A percentile compares a stretch with the other conserved stretches of the same genome.
Evolutionary conservation across 495 filamentous ascomycete genomes (phyloP).

Genomic region (Clohesyomyces aquaticus): DNA sequence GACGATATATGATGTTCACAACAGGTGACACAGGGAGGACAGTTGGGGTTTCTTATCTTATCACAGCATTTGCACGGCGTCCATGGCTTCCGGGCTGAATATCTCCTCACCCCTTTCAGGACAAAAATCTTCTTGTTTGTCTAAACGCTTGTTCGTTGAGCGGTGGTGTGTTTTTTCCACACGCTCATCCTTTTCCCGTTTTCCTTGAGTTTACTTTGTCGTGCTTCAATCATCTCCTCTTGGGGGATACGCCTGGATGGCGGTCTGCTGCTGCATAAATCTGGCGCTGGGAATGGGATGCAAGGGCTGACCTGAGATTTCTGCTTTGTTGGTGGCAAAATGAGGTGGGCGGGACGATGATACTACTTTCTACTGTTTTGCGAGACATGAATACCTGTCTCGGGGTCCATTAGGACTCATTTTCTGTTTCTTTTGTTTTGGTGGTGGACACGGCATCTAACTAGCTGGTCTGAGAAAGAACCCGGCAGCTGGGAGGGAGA

Average conservation of each 20-base stretch:
- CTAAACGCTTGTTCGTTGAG: not conserved
- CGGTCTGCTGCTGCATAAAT: not conserved
- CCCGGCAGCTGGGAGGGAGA: too few relatives aligned
- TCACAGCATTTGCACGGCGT: slow-evolving; percentile 31
- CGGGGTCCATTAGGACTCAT: not conserved
- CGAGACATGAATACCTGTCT: not conserved
- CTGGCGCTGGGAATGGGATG: slow-evolving; percentile 11
- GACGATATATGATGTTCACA: slow-evolving; percentile 43
- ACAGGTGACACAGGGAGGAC: not conserved
- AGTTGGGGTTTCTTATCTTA: slow-evolving; percentile 3
- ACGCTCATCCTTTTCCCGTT: not conserved
- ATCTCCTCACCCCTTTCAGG: slow-evolving; percentile 16
- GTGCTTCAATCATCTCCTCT: not conserved
- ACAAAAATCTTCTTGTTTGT: slow-evolving; percentile 11
- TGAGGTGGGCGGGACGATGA: not conserved
- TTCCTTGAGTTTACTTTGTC: not conserved
- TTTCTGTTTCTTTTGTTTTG: not conserved
- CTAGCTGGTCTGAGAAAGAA: too few relatives aligned
- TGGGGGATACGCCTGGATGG: not conserved
- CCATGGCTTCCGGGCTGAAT: slow-evolving; percentile 12
- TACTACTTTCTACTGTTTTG: not conserved
- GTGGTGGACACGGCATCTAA: not conserved
- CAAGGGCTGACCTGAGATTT: too few relatives aligned
- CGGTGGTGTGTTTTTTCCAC: not conserved
- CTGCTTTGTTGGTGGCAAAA: not conserved